Evolutionary conservation across 1,284 basidiomycete genomes (phyloP).

Genomic region (Papiliotrema terrestris): DNA sequence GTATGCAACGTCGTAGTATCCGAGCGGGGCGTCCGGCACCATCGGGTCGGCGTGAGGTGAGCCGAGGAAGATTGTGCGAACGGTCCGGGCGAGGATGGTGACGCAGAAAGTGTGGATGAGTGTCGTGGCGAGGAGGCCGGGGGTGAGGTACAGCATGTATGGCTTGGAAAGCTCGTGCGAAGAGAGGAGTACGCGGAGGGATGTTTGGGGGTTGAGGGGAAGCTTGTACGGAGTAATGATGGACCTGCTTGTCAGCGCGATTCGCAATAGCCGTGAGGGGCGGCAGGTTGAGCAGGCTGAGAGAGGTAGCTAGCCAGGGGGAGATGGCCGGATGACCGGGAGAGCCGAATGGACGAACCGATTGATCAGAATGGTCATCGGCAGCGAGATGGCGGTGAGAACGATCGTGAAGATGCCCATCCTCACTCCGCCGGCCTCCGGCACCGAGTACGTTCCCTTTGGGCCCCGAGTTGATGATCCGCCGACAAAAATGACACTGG

Average conservation of each 20-base stretch:
- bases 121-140: slow-evolving; percentile 70
- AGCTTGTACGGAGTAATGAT: slow-evolving; percentile 82
- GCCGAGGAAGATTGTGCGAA: slow-evolving; percentile 67
- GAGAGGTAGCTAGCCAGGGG: slow-evolving; percentile 1
- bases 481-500: slow-evolving; percentile 46
- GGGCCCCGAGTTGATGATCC: slow-evolving; percentile 43
- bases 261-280: not conserved
- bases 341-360: slow-evolving; percentile 53
- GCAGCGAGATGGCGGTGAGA: slow-evolving; percentile 72
- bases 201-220: slow-evolving; percentile 59
- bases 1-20: slow-evolving; percentile 17
- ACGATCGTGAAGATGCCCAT: slow-evolving; percentile 49
- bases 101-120: slow-evolving; percentile 64
- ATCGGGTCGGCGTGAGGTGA: slow-evolving; percentile 28
- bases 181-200: slow-evolving; percentile 71
- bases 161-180: slow-evolving; percentile 75
- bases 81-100: slow-evolving; percentile 62
- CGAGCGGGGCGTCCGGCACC: slow-evolving; percentile 5
- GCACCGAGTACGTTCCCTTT: slow-evolving; percentile 63
- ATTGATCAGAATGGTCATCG: slow-evolving; percentile 72
- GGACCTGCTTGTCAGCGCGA: slow-evolving; percentile 53
- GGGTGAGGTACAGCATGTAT: slow-evolving; percentile 76
- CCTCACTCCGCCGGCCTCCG: slow-evolving; percentile 62
- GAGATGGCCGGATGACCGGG: not conserved
- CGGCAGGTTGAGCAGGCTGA: no score